These are phyloP conservation scores for Hura crepitans DNA, from an alignment of 441 rosid genomes.

Conservation along the genomic window DNA sequence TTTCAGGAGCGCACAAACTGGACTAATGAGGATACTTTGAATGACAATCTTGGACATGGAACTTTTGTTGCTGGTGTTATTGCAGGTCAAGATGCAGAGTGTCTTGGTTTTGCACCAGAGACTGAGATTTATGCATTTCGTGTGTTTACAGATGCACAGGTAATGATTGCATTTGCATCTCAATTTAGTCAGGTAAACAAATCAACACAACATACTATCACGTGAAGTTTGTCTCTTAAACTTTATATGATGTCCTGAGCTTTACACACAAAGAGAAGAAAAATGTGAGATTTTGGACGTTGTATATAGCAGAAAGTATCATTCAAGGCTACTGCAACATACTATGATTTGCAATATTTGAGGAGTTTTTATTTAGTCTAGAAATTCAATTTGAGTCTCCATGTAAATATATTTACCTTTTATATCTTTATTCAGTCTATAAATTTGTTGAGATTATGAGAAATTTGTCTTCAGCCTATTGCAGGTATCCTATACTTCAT, in stretches of 20 bases:
- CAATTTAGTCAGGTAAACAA: not conserved
- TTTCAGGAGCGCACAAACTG: conserved; percentile 96
- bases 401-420: not conserved
- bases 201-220: not conserved
- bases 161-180: conserved; percentile 40
- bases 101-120: conserved; percentile 97
- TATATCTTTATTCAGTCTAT: conserved; percentile 7
- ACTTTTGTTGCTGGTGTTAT: conserved; percentile 98
- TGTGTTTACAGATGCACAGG: conserved; percentile 98
- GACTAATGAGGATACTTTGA: conserved; percentile 95
- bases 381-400: not conserved
- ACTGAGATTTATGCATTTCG: conserved; percentile 94
- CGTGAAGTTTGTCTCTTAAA: not conserved
- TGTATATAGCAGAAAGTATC: not conserved
- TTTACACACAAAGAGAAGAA: not conserved
- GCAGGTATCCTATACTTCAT: conserved; percentile 99
- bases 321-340: not conserved
- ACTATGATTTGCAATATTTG: not conserved
- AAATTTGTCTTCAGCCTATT: conserved; percentile 83
- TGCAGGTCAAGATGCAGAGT: conserved; percentile 80
- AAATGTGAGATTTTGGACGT: not conserved
- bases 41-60: conserved; percentile 99
- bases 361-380: conserved; percentile 1
- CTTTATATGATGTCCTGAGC: not conserved
- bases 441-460: conserved; percentile 58